Base-by-base conservation (phyloP, 441 rosid species). In the Jatropha multifida region DNA sequence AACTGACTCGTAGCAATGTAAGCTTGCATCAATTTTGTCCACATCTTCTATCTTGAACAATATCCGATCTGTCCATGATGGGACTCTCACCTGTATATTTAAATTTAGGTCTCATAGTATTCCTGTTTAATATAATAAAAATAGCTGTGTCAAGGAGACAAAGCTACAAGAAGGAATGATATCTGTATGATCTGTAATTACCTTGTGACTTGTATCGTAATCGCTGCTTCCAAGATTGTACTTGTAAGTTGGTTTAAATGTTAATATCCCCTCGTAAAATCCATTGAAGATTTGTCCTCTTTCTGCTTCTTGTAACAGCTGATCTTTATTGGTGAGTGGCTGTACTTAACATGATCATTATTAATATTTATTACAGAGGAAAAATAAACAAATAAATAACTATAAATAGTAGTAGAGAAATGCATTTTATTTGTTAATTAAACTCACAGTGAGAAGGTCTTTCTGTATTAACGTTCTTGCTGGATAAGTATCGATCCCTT, bases 1-100 rank as follows among this genome's bases (percentile, higher is more conserved):
- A 8, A 90, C 44, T 7, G 94, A 87, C 49, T 90, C 90, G 23
- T 90, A 89, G 74, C 85, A 81, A 13, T 84, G 84, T 41, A 92
- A 81, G 18, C 62, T 80, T 12, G 89, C 87, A 72, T 72, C 78
- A 9, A 89, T 78, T 56, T 69, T 69, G 4, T 81, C 73, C 2
- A 71, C 68, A 49, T 87, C 89, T 72, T 86, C 85, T 7, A 89
- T 84, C 85, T 87, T 88, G 83, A 85, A 90, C 81, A 89, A 63
- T 72, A 90, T 88, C 74, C 94, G 78, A 69, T 89, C 94, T 1
- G 95, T 92, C 95, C 97, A 90, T 12, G 95, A 85, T 11, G 96
- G 96, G 51, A 92, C 86, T 71, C 94, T 79, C 23, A 86, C 92
- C 85, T 91, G 76, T 26, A 56, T 5, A 54, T 4, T 17, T 14